Evolutionary conservation across 2,329 filamentous ascomycete genomes (phyloP), one percentile per base, ranked within the genome.

Genomic region (Neobulgaria alba): DNA sequence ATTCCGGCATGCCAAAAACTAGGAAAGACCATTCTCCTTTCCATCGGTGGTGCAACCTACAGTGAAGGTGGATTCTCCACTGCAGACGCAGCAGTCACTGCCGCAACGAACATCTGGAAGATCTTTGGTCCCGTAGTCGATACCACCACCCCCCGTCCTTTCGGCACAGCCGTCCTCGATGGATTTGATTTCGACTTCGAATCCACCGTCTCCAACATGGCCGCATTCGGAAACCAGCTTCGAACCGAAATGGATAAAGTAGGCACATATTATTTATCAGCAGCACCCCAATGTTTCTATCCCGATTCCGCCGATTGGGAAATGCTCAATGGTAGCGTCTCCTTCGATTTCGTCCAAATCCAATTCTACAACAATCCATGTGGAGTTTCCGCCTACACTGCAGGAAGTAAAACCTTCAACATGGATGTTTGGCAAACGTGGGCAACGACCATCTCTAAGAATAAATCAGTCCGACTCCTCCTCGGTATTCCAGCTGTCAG

Each of bases 121-220:
- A 81, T 79, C 47, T 87, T 86, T 57, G 83, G 83, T 2, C 77
- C 82, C 3, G 56, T 61, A 5, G 55, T 60, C 29, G 64, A 61
- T 20, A 66, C 61, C 30, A 61, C 59, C 1, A 64, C 64, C 5
- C 67, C 74, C 41, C 75, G 84, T 7, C 83, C 83, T 1, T 87
- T 87, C 57, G 79, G 79, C 39, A 61, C 63, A 10, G 74, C 77
- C 8, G 67, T 75, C 3, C 63, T 88, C 31, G 81, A 88, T 57
- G 84, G 84, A 3, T 86, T 88, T 58, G 83, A 88, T 61, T 77
- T 87, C 48, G 83, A 88, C 58, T 79, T 87, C 47, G 82, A 87
- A 62, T 67, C 39, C 3, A 60, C 61, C 2, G 71, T 73, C 10
- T 60, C 61, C 35, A 79, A 84, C 62, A 76, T 82, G 63, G 67